phyloP scores from a whole-genome alignment of 2,329 filamentous ascomycete genomes.

The Curvularia hawaiiensis region DNA sequence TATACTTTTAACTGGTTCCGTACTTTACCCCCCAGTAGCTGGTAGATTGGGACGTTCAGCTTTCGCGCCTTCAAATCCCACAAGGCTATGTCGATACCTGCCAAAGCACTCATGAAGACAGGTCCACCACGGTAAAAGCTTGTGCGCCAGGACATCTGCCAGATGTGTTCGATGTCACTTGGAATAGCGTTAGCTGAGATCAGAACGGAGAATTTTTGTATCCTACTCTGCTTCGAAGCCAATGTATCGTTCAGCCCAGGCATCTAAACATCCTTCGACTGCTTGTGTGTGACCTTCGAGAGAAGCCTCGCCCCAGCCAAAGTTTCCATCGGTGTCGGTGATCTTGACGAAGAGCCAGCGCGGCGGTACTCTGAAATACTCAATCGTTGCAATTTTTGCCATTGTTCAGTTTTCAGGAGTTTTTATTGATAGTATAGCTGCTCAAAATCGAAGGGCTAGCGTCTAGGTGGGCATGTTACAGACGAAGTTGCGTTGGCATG shows the following conservation, averaged over 20 bases:
- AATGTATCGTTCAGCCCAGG: constrained; percentile 65
- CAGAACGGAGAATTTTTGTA: fast-evolving
- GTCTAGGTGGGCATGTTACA: not conserved
- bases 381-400: constrained; percentile 68
- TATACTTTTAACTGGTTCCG: constrained; percentile 73
- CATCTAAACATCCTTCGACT: constrained; percentile 74
- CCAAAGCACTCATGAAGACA: constrained; percentile 79
- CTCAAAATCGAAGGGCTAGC: not conserved
- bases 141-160: constrained; percentile 72
- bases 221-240: constrained; percentile 73
- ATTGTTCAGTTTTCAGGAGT: constrained; percentile 49
- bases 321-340: constrained; percentile 66
- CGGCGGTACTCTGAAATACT: constrained; percentile 76
- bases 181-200: not conserved
- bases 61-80: constrained; percentile 76
- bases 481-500: not conserved
- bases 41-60: constrained; percentile 70
- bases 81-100: constrained; percentile 78
- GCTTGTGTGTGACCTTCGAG: constrained; percentile 75
- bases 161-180: constrained; percentile 82
- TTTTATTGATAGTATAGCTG: not conserved
- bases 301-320: constrained; percentile 77
- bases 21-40: constrained; percentile 76
- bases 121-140: constrained; percentile 80
- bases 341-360: constrained; percentile 82